phyloP scores from a whole-genome alignment of 2,329 filamentous ascomycete species.

The Sarocladiaceae sp. region DNA sequence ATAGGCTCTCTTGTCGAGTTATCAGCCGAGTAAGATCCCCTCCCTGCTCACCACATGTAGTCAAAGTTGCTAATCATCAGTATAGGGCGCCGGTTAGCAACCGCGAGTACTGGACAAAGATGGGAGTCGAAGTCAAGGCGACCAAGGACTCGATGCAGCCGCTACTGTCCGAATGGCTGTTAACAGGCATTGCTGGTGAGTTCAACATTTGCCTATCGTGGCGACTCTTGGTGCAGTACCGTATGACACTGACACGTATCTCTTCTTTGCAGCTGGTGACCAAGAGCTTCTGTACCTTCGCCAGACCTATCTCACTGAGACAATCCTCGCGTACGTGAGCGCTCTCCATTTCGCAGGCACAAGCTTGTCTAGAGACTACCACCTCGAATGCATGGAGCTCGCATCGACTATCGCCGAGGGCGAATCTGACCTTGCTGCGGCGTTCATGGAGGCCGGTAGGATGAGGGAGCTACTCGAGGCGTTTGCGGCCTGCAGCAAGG shows the following conservation, averaged over 20 bases:
- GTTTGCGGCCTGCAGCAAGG: constrained; percentile 74
- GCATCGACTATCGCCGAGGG: constrained; percentile 70
- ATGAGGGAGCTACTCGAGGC: constrained; percentile 74
- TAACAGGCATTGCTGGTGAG: constrained; percentile 50
- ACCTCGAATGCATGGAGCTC: constrained; percentile 84
- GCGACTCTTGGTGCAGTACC: no score
- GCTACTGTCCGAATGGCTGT: constrained; percentile 63
- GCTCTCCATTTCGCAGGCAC: constrained; percentile 76
- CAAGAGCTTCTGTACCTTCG: constrained; percentile 62
- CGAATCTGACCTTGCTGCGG: constrained; percentile 59
- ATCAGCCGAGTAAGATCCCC: constrained; percentile 42
- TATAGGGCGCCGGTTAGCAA: constrained; percentile 27
- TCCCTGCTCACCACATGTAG: neutral
- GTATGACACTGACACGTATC: neutral
- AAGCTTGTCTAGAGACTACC: constrained; percentile 67
- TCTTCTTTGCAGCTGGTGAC: constrained; percentile 45
- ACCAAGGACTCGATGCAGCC: constrained; percentile 55
- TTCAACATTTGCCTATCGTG: constrained; percentile 19
- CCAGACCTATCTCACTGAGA: constrained; percentile 77
- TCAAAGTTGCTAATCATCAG: constrained; percentile 19
- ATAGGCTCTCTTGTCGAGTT: constrained; percentile 54
- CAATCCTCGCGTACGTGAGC: constrained; percentile 77
- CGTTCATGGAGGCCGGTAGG: constrained; percentile 60
- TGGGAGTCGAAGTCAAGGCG: constrained; percentile 50
- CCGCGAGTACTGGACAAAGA: constrained; percentile 48